Conservation (phyloP, 2,329 filamentous ascomycete species). For the Beauveria sp. region DNA sequence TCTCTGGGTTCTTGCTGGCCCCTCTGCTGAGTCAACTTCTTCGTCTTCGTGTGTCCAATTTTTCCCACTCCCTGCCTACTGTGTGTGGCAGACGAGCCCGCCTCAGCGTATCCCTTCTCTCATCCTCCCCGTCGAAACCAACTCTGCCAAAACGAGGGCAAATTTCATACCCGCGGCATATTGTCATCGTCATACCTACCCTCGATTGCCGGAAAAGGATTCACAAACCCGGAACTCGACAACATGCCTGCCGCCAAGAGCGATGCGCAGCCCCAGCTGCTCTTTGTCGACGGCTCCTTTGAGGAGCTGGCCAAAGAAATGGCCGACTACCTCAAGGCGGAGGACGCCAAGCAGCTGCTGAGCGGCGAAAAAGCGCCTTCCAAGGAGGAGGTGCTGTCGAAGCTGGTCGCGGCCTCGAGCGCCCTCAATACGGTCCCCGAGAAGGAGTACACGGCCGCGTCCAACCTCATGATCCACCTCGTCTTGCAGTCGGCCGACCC, state of each 20-base stretch:
- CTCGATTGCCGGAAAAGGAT: not conserved
- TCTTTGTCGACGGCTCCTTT: conserved; percentile 85
- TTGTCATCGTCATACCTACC: conserved; percentile 1
- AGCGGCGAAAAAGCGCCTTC: conserved; percentile 45
- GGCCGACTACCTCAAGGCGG: conserved; percentile 82
- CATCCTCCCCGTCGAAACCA: conserved; percentile 5
- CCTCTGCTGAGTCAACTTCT: conserved; percentile 10
- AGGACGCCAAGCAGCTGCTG: conserved; percentile 69
- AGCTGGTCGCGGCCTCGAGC: conserved; percentile 73
- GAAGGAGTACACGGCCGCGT: conserved; percentile 92
- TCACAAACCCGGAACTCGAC: conserved; percentile 14
- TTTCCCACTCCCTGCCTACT: conserved; percentile 10
- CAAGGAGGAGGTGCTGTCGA: conserved; percentile 82
- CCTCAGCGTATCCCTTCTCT: not conserved
- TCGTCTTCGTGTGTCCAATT: conserved; percentile 11
- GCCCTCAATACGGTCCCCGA: conserved; percentile 80
- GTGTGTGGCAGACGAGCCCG: not conserved
- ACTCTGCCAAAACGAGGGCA: conserved; percentile 7
- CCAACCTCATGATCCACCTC: conserved; percentile 94
- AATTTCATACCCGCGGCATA: not conserved
- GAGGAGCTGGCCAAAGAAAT: conserved; percentile 91
- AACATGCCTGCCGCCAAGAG: conserved; percentile 28
- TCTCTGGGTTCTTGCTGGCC: not conserved
- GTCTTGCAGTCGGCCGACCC: conserved; percentile 78
- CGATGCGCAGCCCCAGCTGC: conserved; percentile 48